Percentiles rank a stretch among this genome's conserved stretches.
phyloP scores from a whole-genome alignment of 345 rosid genomes.

The Euclidium syriacum region DNA sequence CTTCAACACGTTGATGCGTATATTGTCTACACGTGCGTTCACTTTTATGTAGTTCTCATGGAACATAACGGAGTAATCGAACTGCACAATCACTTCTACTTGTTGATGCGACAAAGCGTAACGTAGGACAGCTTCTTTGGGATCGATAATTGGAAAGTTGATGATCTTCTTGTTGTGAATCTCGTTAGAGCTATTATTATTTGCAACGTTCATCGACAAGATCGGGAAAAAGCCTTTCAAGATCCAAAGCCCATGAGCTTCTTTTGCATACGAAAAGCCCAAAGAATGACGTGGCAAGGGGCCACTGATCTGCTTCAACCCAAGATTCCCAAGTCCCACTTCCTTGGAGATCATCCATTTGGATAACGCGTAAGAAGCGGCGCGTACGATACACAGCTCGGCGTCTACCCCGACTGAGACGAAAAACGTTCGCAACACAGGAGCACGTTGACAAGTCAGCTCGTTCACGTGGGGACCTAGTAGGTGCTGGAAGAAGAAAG shows the following conservation, averaged over 20 bases:
- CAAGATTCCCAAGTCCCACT: constrained; percentile 54
- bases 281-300: constrained; percentile 30
- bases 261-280: constrained; percentile 61
- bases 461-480: constrained; percentile 52
- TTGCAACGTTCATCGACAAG: constrained; percentile 49
- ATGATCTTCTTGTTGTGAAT: constrained; percentile 6
- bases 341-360: constrained; percentile 73
- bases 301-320: constrained; percentile 27
- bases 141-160: constrained; percentile 39
- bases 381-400: constrained; percentile 69
- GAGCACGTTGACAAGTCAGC: constrained; percentile 35
- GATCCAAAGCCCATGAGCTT: constrained; percentile 78
- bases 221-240: constrained; percentile 66
- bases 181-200: constrained; percentile 18
- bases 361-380: constrained; percentile 66
- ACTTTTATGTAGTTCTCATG: constrained; percentile 59
- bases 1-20: constrained; percentile 68
- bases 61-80: constrained; percentile 59
- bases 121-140: constrained; percentile 60
- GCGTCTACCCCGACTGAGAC: constrained; percentile 58
- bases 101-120: constrained; percentile 85
- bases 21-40: constrained; percentile 55
- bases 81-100: constrained; percentile 60
- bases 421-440: constrained; percentile 63
- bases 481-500: constrained; percentile 57